Conservation (phyloP, 1,284 basidiomycete species). For the Leccinum griseonigrum region DNA sequence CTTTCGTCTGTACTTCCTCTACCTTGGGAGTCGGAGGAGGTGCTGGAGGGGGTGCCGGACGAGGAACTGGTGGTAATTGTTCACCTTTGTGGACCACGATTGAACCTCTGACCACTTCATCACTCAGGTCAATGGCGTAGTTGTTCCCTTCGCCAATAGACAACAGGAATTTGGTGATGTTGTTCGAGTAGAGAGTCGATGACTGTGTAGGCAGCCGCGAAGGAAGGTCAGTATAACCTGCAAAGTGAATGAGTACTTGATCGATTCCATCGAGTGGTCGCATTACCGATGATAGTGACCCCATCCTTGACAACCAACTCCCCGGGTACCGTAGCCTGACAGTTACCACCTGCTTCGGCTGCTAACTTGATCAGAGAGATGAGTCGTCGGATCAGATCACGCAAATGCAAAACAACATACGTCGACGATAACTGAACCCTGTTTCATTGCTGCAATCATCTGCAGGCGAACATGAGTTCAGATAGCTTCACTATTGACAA, state of each 20-base stretch:
- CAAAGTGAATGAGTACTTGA: conserved; percentile 8
- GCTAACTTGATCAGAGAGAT: conserved; percentile 45
- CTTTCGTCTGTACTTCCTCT: conserved; percentile 52
- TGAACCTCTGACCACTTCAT: conserved; percentile 82
- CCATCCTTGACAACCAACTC: conserved; percentile 65
- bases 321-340: conserved; percentile 75
- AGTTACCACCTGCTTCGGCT: conserved; percentile 83
- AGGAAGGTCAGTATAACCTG: conserved; percentile 79
- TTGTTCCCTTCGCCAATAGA: conserved; percentile 67
- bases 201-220: conserved; percentile 84
- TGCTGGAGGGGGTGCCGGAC: conserved; percentile 58
- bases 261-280: background rate
- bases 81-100: conserved; percentile 71
- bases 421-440: conserved; percentile 84
- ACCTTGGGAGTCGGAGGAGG: conserved; percentile 51
- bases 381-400: conserved; percentile 8
- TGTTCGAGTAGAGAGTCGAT: conserved; percentile 85
- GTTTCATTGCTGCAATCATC: conserved; percentile 85
- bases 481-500: background rate
- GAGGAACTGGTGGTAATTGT: conserved; percentile 64
- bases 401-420: conserved; percentile 20
- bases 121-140: conserved; percentile 68
- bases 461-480: conserved; percentile 23
- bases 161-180: conserved; percentile 83
- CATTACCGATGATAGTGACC: conserved; percentile 73